A percentile compares a stretch with the other conserved stretches of the same genome.
Evolutionary conservation across 2,329 filamentous ascomycete species (phyloP).

Genomic region (Exophiala alcalophila): DNA sequence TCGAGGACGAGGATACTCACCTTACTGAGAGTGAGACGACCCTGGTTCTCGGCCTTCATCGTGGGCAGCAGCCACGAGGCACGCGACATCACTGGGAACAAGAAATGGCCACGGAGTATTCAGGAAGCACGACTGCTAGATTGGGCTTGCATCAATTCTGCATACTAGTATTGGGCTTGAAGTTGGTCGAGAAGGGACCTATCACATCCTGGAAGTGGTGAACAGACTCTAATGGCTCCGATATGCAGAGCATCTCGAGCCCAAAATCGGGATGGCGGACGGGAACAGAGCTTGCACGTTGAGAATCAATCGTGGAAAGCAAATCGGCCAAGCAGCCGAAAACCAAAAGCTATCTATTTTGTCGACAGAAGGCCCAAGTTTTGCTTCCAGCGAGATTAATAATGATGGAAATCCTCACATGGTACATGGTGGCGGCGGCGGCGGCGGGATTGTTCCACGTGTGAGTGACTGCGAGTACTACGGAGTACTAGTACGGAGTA

Average conservation of each 20-base stretch:
- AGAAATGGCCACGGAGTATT: neutral
- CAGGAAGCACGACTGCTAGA: neutral
- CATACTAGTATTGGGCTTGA: neutral
- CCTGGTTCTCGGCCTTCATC: conserved; percentile 2
- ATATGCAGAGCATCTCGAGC: neutral
- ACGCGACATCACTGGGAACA: conserved; percentile 8
- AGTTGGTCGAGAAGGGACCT: neutral
- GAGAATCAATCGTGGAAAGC: too few species aligned
- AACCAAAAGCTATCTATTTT: too few species aligned
- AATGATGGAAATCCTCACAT: too few species aligned
- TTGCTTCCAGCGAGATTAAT: conserved; percentile 4
- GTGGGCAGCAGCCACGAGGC: conserved; percentile 5
- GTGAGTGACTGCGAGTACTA: too few species aligned
- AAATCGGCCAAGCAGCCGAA: too few species aligned
- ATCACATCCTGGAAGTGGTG: neutral
- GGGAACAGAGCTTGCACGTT: too few species aligned
- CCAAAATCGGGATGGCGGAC: too few species aligned
- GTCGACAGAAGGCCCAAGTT: neutral
- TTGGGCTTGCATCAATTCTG: neutral
- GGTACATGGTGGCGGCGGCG: too few species aligned
- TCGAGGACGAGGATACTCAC: conserved; percentile 54
- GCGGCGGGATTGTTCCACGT: too few species aligned
- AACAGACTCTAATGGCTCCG: neutral
- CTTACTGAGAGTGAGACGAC: conserved; percentile 38
- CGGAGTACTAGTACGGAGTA: too few species aligned